phyloP scores from a whole-genome alignment of 1,139 yeast genomes.

The Petasospora fabianii region DNA sequence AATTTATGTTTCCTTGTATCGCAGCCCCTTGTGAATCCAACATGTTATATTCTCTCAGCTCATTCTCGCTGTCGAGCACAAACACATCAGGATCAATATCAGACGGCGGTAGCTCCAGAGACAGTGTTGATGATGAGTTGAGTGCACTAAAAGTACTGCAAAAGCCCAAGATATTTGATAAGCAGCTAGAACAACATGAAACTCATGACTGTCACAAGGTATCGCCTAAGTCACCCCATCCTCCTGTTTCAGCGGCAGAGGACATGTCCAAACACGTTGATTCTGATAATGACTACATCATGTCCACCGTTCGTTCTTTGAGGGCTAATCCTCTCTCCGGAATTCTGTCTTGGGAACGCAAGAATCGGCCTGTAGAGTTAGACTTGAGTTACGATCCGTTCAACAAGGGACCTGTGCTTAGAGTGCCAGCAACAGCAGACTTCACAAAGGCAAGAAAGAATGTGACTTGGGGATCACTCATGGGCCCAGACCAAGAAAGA shows the following conservation, averaged over 20 bases:
- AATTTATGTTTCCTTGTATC: too few species aligned
- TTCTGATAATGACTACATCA: constrained; percentile 7
- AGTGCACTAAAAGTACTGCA: neutral
- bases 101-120: neutral
- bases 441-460: constrained; percentile 4
- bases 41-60: constrained; percentile 8
- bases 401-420: neutral
- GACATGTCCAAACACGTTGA: constrained; percentile 1
- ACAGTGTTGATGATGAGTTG: constrained; percentile 8
- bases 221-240: too few species aligned
- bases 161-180: too few species aligned
- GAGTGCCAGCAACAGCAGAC: constrained; percentile 5
- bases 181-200: too few species aligned
- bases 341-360: neutral
- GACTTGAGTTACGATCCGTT: constrained; percentile 8
- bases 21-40: neutral
- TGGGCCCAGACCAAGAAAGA: neutral
- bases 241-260: too few species aligned
- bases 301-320: constrained; percentile 6
- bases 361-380: neutral
- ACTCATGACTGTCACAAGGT: too few species aligned
- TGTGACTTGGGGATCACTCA: constrained; percentile 11
- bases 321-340: constrained; percentile 3
- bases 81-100: constrained; percentile 1
- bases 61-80: constrained; percentile 6